Evolutionary conservation across 495 filamentous ascomycete species (phyloP), one percentile per base, ranked within the genome.

Genomic region (Aspergillus steynii): DNA sequence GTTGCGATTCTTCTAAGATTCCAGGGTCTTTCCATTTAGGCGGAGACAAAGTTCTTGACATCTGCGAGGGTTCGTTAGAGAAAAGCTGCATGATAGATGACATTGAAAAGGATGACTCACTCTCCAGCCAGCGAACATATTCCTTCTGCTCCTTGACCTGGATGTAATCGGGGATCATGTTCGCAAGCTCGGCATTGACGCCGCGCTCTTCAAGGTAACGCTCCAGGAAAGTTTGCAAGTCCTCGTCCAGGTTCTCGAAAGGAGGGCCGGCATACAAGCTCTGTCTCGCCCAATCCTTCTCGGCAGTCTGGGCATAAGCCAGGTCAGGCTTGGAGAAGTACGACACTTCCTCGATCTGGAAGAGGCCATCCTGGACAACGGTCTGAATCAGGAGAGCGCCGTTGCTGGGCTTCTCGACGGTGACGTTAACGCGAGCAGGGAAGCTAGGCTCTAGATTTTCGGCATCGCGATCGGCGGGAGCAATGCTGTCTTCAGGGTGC

Each of bases 141-240:
- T 99, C 95, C 83, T 87, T 91, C 86, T 99, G 94, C 85, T 99
- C 95, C 87, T 99, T 99, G 77, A 90, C 87, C 75, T 97, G 91
- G 70, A 98, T 94, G 79, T 96, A 99, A 71, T 98, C 94, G 55
- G 93, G 93, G 54, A 96, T 86, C 77, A 97, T 97, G 63, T 92
- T 77, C 58, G 92, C 93, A 68, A 99, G 82, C 62, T 87, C 84
- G 60, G 90, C 88, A 70, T 95, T 91, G 77, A 99, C 84, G 61
- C 95, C 94, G 67, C 95, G 84, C 83, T 96, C 95, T 74, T 96
- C 93, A 58, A 99, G 83, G 79, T 95, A 98, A 62, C 91, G 86
- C 83, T 98, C 95, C 71, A 97, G 78, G 69, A 96, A 80, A 56
- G 90, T 81, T 80, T 98, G 93, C 46, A 99, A 83, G 68, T 97